These are phyloP conservation scores for Byssothecium circinans DNA, from an alignment of 2,329 filamentous ascomycete genomes.

Conservation along the genomic window DNA sequence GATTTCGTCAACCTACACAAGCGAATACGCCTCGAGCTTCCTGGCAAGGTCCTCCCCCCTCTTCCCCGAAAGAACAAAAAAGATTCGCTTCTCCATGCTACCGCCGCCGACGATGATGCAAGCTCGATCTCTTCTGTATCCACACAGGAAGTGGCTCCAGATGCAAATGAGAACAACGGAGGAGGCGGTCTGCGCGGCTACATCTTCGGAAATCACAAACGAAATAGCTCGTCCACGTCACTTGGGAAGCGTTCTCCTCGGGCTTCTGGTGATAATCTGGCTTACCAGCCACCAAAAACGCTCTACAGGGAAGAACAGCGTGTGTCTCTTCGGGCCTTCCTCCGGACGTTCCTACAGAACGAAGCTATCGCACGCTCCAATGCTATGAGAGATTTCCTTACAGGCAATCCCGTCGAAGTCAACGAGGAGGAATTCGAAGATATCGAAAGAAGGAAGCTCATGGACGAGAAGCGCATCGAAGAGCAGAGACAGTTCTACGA, in stretches of 20 bases:
- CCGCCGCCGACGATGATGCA: constrained; percentile 66
- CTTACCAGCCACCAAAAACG: constrained; percentile 51
- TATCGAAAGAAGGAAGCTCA: constrained; percentile 73
- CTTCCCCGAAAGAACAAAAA: constrained; percentile 91
- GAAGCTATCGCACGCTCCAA: constrained; percentile 79
- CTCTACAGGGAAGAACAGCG: constrained; percentile 87
- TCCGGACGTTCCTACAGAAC: constrained; percentile 84
- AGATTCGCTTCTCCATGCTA: constrained; percentile 62
- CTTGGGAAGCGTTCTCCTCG: constrained; percentile 37
- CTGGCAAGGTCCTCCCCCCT: constrained; percentile 84
- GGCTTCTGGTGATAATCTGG: constrained; percentile 34
- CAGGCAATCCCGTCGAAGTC: constrained; percentile 68
- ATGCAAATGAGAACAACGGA: constrained; percentile 36
- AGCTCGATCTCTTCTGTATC: constrained; percentile 82
- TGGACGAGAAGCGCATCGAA: constrained; percentile 85
- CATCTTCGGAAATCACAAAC: constrained; percentile 46
- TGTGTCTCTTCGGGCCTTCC: constrained; percentile 85
- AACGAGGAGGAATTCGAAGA: constrained; percentile 84
- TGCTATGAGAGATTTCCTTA: constrained; percentile 83
- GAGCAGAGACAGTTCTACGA: constrained; percentile 96
- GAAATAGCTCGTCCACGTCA: constrained; percentile 46
- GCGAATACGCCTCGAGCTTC: constrained; percentile 77
- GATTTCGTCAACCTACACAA: constrained; percentile 83
- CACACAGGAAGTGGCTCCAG: constrained; percentile 55
- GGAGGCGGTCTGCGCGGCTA: constrained; percentile 49